Evolutionary conservation across 345 rosid genomes (phyloP).

Genomic region (Nasturtium officinale): DNA sequence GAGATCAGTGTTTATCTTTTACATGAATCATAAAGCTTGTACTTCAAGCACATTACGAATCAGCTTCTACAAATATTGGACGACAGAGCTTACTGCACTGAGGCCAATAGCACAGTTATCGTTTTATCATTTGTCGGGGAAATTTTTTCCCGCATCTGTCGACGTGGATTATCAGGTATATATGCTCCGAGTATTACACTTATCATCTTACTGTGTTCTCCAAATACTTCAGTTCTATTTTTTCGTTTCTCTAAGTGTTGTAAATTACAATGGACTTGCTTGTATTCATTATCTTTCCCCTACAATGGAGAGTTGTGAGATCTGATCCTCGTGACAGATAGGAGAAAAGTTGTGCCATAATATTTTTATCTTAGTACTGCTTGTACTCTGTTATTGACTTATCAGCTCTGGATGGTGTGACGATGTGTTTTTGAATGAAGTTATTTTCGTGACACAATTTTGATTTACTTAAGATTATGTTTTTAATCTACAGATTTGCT

Average conservation of each 20-base stretch:
- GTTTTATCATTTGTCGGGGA: constrained; percentile 65
- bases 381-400: constrained; percentile 5
- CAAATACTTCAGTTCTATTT: not conserved
- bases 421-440: constrained; percentile 12
- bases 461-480: constrained; percentile 9
- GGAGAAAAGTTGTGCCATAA: constrained; percentile 4
- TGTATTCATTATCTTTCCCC: constrained; percentile 13
- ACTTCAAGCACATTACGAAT: constrained; percentile 69
- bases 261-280: constrained; percentile 18
- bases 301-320: not conserved
- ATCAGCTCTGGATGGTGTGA: constrained; percentile 2
- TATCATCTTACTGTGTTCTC: constrained; percentile 5
- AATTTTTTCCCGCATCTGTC: constrained; percentile 76
- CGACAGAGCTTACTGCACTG: constrained; percentile 42
- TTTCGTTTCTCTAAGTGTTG: constrained; percentile 20
- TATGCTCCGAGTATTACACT: constrained; percentile 23
- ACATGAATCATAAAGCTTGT: constrained; percentile 56
- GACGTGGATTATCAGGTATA: constrained; percentile 94
- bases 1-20: constrained; percentile 47
- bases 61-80: constrained; percentile 66
- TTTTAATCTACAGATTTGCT: constrained; percentile 68
- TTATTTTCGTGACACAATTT: constrained; percentile 1
- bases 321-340: constrained; percentile 2
- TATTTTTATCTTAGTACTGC: not conserved
- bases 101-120: constrained; percentile 42